Evolutionary conservation across 2,329 filamentous ascomycete genomes (phyloP).

Genomic region (Fusarium ambrosium): DNA sequence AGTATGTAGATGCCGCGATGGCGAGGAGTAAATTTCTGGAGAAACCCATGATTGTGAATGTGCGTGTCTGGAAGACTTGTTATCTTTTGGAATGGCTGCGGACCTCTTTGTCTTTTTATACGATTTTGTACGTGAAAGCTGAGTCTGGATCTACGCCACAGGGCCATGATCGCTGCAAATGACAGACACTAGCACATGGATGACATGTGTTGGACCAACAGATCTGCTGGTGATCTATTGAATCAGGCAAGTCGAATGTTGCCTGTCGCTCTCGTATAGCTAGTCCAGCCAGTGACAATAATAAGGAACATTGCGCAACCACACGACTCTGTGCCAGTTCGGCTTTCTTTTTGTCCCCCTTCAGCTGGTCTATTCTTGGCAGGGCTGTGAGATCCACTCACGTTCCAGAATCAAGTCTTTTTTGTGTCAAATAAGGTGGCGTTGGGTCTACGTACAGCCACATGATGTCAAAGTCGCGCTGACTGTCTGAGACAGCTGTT

Average conservation of each 20-base stretch:
- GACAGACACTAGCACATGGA: neutral
- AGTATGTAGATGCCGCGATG: neutral
- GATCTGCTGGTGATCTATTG: neutral
- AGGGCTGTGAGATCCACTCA: neutral
- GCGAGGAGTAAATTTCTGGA: neutral
- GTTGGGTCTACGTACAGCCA: neutral
- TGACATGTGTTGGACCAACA: neutral
- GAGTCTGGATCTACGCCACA: neutral
- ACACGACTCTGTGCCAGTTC: neutral
- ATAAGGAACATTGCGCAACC: neutral
- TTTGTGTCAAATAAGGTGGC: neutral
- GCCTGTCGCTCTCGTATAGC: neutral
- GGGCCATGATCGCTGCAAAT: neutral
- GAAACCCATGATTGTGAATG: neutral
- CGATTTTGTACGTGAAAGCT: neutral
- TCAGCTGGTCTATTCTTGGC: neutral
- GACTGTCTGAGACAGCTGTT: neutral
- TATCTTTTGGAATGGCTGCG: neutral
- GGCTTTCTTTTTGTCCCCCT: neutral
- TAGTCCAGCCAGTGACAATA: neutral
- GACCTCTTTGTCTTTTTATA: neutral
- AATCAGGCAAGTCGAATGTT: neutral
- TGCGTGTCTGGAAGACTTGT: neutral
- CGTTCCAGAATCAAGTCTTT: neutral
- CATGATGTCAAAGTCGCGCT: neutral